Base-by-base conservation (phyloP, 768 basidiomycete species). In the Mycena floridula region DNA sequence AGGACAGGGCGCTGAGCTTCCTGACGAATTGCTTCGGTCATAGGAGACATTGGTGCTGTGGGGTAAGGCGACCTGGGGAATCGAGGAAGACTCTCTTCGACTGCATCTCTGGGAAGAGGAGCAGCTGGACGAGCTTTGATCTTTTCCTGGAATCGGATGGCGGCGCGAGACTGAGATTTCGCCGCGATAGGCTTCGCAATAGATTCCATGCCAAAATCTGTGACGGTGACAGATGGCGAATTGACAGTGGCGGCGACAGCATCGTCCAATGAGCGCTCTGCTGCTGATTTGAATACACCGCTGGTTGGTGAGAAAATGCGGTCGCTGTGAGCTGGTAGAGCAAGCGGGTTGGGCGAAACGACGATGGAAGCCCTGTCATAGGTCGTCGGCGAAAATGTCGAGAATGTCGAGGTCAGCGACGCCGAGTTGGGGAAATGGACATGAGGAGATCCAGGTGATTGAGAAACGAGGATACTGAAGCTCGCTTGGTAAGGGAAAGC, bases 341-440 rank as follows among this genome's bases (percentile, higher is more conserved):
- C 70, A 21, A 78, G 68, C 3, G 65, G 65, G 54, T 80, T 82
- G 2, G 80, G 81, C 3, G 70, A 71, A 32, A 83, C 70, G 25
- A 70, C 64, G 57, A 82, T 81, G 8, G 85, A 74, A 0, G 70
- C 74, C 30, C 85, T 77, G 57, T 86, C 85, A 54, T 85, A 85
- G 1, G 69, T 69, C 40, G 67, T 55, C 0, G 82, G 61, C 0
- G 82, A 81, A 56, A 82, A 75, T 5, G 78, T 74, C 20, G 69
- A 62, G 57, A 73, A 77, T 4, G 76, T 80, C 20, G 77, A 69
- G 9, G 72, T 70, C 43, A 85, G 65, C 27, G 67, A 58, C 11
- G 82, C 77, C 1, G 81, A 77, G 11, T 79, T 74, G 6, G 81
- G 79, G 54, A 86, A 85, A 61, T 79, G 81, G 45, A 85, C 82